A percentile compares a stretch with the other conserved stretches of the same genome.
Evolutionary conservation across 2,329 filamentous ascomycete species (phyloP).

Genomic region (Coniella lustricola): DNA sequence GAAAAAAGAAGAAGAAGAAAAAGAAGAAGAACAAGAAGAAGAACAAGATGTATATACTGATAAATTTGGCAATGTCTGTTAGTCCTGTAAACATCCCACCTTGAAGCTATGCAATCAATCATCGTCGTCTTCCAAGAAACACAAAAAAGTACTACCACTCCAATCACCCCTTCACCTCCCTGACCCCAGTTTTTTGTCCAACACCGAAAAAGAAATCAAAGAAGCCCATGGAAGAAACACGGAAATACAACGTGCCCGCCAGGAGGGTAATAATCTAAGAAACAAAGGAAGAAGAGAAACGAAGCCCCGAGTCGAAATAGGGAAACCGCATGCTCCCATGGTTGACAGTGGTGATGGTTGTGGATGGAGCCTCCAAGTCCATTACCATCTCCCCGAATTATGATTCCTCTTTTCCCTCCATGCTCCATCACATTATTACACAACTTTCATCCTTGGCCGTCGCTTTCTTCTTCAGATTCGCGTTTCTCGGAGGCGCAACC

Average conservation of each 20-base stretch:
- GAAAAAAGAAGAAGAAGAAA: no score
- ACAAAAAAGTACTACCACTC: not conserved
- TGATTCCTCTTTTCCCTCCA: not conserved
- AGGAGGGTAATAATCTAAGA: no score
- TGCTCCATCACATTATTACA: constrained; percentile 47
- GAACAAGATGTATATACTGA: no score
- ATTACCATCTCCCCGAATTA: not conserved
- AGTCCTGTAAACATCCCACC: constrained; percentile 1
- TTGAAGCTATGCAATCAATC: constrained; percentile 15
- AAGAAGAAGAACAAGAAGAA: no score
- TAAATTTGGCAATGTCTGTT: constrained; percentile 12
- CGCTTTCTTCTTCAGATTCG: constrained; percentile 44
- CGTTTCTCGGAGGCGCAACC: constrained; percentile 38
- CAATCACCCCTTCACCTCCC: no score
- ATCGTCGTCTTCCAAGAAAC: not conserved
- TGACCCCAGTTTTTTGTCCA: constrained; percentile 3
- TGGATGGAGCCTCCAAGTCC: not conserved
- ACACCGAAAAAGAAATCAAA: constrained; percentile 3
- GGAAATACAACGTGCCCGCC: constrained; percentile 1
- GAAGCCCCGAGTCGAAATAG: not conserved
- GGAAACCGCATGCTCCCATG: not conserved
- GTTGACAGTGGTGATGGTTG: not conserved
- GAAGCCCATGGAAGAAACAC: not conserved
- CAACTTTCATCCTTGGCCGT: constrained; percentile 45
- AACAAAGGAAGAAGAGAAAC: not conserved